These are phyloP conservation scores for Asterochloris sp. DNA, from an alignment of 139 green algal genomes.

Conservation along the genomic window DNA sequence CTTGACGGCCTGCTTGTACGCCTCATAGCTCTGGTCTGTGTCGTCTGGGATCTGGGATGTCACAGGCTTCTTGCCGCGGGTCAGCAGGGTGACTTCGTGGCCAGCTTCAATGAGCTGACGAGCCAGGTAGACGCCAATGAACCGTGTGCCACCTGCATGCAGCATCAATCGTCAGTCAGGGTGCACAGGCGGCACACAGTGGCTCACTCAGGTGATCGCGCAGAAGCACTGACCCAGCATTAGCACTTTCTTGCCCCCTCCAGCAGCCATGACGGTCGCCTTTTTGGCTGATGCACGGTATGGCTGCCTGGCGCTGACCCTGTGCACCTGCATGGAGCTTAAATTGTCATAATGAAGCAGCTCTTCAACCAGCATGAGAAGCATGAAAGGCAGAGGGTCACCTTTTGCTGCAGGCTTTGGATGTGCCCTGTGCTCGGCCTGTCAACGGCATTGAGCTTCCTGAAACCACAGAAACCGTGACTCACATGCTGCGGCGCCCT, in stretches of 20 bases:
- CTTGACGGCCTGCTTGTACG: conserved; percentile 72
- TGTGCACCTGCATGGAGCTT: no score
- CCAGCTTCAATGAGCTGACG: conserved; percentile 83
- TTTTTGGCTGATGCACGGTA: no score
- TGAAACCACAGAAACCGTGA: no score
- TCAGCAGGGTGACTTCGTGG: conserved; percentile 93
- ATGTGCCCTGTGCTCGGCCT: no score
- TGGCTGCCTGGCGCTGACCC: no score
- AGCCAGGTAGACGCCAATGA: conserved; percentile 95
- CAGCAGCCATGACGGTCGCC: conserved; percentile 9
- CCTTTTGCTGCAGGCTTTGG: no score
- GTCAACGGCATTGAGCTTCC: no score
- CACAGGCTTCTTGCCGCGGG: conserved; percentile 86
- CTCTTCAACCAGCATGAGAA: no score
- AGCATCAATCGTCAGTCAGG: background rate
- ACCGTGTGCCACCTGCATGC: conserved; percentile 83
- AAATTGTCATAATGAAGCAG: no score
- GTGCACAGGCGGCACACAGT: background rate
- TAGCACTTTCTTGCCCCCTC: conserved; percentile 73
- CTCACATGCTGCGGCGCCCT: no score
- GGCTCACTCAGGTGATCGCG: background rate
- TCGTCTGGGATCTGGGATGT: conserved; percentile 89
- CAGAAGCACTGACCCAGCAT: conserved; percentile 68
- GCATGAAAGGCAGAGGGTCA: no score
- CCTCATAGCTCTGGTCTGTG: conserved; percentile 66